Evolutionary conservation across 768 basidiomycete species (phyloP), one percentile per base, ranked within the genome.

Genomic region (Russula earlei): DNA sequence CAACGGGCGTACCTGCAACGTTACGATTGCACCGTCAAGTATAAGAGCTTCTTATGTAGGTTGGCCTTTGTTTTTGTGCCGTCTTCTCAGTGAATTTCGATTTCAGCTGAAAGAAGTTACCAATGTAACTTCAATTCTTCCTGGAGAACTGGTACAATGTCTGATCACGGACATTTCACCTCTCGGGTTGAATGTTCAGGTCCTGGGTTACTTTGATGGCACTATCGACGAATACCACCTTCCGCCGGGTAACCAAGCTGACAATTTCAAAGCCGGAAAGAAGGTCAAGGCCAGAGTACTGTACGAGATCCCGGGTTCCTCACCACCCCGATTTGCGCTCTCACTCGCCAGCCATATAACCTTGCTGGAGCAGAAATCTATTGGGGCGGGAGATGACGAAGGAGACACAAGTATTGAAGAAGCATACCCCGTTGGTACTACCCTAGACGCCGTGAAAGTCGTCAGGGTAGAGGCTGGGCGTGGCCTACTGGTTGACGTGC

Each of bases 131-230:
- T 94, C 93, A 1, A 69, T 98, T 45, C 79, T 97, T 41, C 95
- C 96, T 9, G 92, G 93, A 15, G 75, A 80, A 24, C 76, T 94
- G 17, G 91, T 94, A 20, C 83, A 87, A 67, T 82, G 79, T 10
- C 74, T 95, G 37, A 77, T 99, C 54, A 96, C 92, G 2, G 81
- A 82, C 19, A 77, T 87, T 20, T 74, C 82, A 40, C 74, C 84
- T 15, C 76, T 71, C 24, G 96, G 96, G 17, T 71, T 97, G 33
- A 89, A 88, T 67, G 72, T 98, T 29, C 94, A 95, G 70, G 74
- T 97, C 17, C 77, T 94, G 24, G 93, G 91, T 0, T 94, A 87
- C 68, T 98, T 92, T 69, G 85, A 90, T 36, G 95, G 92, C 31
- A 95, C 91, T 0, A 76, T 88, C 24, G 93, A 96, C 65, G 75